These are phyloP conservation scores for Fusarium mangiferae DNA, from an alignment of 2,329 filamentous ascomycete species.

Conservation along the genomic window DNA sequence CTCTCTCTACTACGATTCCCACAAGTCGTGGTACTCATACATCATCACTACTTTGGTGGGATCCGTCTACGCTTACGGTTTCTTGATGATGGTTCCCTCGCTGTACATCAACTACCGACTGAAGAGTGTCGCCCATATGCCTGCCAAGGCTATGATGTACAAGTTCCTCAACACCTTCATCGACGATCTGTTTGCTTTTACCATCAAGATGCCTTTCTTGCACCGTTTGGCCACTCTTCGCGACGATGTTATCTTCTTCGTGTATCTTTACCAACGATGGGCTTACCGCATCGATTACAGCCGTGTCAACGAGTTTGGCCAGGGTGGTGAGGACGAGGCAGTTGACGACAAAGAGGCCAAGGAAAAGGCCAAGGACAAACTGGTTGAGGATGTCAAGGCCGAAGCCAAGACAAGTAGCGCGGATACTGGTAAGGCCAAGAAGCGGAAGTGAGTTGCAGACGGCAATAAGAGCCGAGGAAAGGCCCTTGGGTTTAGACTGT, in stretches of 20 bases:
- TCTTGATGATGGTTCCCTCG: constrained; percentile 98
- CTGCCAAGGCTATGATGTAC: constrained; percentile 94
- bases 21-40: constrained; percentile 99
- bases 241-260: constrained; percentile 97
- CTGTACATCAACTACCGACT: constrained; percentile 99
- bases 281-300: constrained; percentile 92
- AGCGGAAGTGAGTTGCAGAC: constrained; percentile 50
- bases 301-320: constrained; percentile 96
- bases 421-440: constrained; percentile 58
- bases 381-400: constrained; percentile 50
- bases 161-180: constrained; percentile 99
- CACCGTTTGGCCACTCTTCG: constrained; percentile 92
- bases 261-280: constrained; percentile 95
- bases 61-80: constrained; percentile 96
- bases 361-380: constrained; percentile 53
- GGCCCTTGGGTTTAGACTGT: not conserved
- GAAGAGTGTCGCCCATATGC: constrained; percentile 96
- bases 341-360: constrained; percentile 73
- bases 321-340: constrained; percentile 92
- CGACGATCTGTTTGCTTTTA: constrained; percentile 97
- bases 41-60: constrained; percentile 94
- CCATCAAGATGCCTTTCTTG: constrained; percentile 97
- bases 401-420: constrained; percentile 61
- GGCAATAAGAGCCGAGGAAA: not conserved
- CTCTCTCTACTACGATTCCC: constrained; percentile 89